These are phyloP conservation scores for Aspergillus ustus DNA, from an alignment of 2,329 filamentous ascomycete genomes.

Conservation along the genomic window DNA sequence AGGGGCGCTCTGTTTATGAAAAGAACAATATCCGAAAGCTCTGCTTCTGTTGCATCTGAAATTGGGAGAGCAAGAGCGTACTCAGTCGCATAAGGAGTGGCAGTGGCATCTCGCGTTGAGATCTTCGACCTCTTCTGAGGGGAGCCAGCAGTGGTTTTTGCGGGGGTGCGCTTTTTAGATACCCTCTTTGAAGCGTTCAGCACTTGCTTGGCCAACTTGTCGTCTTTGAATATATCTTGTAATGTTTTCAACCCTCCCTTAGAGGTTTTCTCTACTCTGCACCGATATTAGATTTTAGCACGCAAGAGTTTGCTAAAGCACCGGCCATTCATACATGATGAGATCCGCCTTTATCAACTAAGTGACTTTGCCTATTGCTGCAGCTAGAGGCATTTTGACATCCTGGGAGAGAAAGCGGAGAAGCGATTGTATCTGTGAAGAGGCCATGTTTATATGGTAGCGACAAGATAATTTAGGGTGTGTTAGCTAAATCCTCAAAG, in stretches of 20 bases:
- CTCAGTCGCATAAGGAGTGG: constrained; percentile 41
- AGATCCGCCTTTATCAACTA: constrained; percentile 57
- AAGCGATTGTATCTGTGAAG: constrained; percentile 46
- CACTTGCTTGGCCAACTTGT: constrained; percentile 62
- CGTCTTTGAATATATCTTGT: constrained; percentile 52
- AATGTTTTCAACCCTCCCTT: constrained; percentile 53
- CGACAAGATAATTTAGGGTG: too few relatives aligned
- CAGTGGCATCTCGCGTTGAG: constrained; percentile 12
- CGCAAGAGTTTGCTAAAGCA: constrained; percentile 1
- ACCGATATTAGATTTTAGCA: constrained; percentile 12
- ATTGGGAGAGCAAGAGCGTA: constrained; percentile 38
- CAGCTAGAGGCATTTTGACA: constrained; percentile 59
- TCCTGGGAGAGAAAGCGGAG: constrained; percentile 64
- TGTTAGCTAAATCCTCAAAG: too few relatives aligned
- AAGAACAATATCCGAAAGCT: constrained; percentile 62
- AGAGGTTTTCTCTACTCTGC: constrained; percentile 50
- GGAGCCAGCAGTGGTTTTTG: constrained; percentile 35
- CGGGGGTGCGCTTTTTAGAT: constrained; percentile 58
- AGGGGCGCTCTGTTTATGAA: constrained; percentile 82
- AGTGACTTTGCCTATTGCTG: constrained; percentile 60
- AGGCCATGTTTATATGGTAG: constrained; percentile 24
- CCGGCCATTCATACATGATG: constrained; percentile 36
- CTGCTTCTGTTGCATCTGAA: constrained; percentile 54
- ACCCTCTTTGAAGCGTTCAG: constrained; percentile 61
- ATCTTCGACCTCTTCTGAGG: constrained; percentile 45